Percentiles rank a stretch among this genome's conserved stretches.
Evolutionary conservation across 2,329 filamentous ascomycete genomes (phyloP).

Genomic region (Calonectria hawksworthii): DNA sequence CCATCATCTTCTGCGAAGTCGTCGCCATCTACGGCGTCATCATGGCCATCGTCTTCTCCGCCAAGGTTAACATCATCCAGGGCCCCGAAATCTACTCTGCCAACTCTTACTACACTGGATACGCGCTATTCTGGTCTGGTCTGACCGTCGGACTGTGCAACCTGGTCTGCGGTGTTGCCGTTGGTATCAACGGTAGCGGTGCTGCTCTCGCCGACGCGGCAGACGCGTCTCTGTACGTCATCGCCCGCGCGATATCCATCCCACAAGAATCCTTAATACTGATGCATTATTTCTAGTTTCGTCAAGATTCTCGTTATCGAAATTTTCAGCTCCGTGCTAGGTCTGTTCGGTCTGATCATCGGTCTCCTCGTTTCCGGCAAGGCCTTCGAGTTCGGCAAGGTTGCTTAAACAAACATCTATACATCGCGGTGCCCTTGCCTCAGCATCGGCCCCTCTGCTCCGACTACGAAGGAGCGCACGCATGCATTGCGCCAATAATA

Average conservation of each 20-base stretch:
- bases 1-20: constrained; percentile 99
- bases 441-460: constrained; percentile 39
- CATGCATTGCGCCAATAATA: constrained; percentile 55
- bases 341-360: constrained; percentile 95
- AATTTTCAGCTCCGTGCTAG: constrained; percentile 98
- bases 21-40: constrained; percentile 99
- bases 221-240: constrained; percentile 85
- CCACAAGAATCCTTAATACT: constrained; percentile 28
- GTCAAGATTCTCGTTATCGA: constrained; percentile 99
- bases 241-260: constrained; percentile 12
- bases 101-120: constrained; percentile 93
- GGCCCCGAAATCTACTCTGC: constrained; percentile 78
- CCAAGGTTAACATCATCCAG: constrained; percentile 80
- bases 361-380: constrained; percentile 90
- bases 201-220: constrained; percentile 96
- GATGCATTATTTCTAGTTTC: constrained; percentile 71
- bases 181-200: constrained; percentile 98
- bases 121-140: constrained; percentile 95
- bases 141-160: constrained; percentile 97
- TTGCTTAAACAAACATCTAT: constrained; percentile 38
- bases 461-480: constrained; percentile 41
- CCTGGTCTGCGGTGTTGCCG: constrained; percentile 93
- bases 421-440: constrained; percentile 31
- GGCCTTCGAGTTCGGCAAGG: constrained; percentile 78
- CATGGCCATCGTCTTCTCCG: constrained; percentile 98